Evolutionary conservation across 805 yeast species (phyloP), one percentile per base, ranked within the genome.

Genomic region (Kodamaea leandrae): DNA sequence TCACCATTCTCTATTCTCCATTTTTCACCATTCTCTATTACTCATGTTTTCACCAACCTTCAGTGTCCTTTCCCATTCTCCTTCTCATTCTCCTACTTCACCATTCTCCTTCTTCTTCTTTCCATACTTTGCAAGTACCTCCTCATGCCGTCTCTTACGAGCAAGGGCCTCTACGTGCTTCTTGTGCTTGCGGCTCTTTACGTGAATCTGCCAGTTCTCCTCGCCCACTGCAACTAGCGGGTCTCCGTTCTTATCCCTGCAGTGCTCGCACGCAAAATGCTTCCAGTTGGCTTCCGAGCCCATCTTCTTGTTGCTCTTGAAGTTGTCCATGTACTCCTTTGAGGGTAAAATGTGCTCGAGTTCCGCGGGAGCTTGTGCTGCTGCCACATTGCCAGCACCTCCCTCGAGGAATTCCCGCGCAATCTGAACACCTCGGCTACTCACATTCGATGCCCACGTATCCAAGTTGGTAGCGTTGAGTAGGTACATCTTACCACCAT

Each of bases 391-490:
- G 3, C 28, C 17, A 0, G 71, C 64, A 0, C 70, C 70, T 4
- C 46, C 21, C 2, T 39, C 36, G 2, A 68, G 18, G 37, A 70
- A 70, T 32, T 63, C 56, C 4, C 61, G 48, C 0, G 82, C 64
- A 1, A 88, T 78, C 0, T 38, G 36, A 1, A 67, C 44, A 0
- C 95, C 95, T 37, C 84, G 63, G 1, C 62, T 58, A 5, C 61
- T 62, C 1, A 88, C 96, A 4, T 61, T 60, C 1, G 56, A 49
- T 3, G 66, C 48, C 96, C 97, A 93, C 2, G 60, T 30, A 0
- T 46, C 20, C 37, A 91, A 59, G 57, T 88, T 83, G 0, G 93
- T 77, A 1, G 98, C 91, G 64, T 93, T 85, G 4, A 90, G 60
- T 0, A 88, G 53, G 46, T 76, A 86, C 4, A 86, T 55, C 28